A percentile compares a stretch with the other conserved stretches of the same genome.
phyloP scores from a whole-genome alignment of 202 grass and related monocot genomes.

The Cymbopogon flexuosus region DNA sequence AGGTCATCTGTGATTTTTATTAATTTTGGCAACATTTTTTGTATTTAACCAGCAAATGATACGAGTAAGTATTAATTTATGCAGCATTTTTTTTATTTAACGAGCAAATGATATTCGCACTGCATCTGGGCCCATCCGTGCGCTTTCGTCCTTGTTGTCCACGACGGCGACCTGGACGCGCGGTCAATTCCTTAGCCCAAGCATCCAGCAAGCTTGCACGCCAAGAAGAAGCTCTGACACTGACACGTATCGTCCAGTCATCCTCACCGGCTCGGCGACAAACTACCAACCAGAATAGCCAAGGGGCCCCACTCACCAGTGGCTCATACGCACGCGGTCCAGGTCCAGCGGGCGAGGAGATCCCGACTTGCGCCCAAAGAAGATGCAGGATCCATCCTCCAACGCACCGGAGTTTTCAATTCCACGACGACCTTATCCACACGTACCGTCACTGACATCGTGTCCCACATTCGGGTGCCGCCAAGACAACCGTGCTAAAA shows the following conservation, averaged over 20 bases:
- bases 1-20: too few species aligned
- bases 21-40: too few species aligned
- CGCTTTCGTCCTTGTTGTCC: background rate
- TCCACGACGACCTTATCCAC: too few species aligned
- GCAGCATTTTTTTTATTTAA: too few species aligned
- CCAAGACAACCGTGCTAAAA: background rate
- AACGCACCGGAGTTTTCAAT: too few species aligned
- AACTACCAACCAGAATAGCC: background rate
- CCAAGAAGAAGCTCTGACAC: constrained; percentile 15
- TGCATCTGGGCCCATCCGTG: background rate
- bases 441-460: background rate
- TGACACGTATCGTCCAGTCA: background rate
- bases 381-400: background rate
- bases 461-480: background rate
- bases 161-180: background rate
- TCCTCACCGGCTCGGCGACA: background rate
- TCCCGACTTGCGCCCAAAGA: constrained; percentile 30
- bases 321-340: background rate
- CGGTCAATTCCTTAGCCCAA: background rate
- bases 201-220: constrained; percentile 3
- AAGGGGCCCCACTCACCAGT: background rate
- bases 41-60: too few species aligned
- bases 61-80: too few species aligned
- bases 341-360: background rate
- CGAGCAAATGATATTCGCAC: too few species aligned